These are phyloP conservation scores for Lactifluus piperatus DNA, from an alignment of 768 basidiomycete species.

Conservation along the genomic window DNA sequence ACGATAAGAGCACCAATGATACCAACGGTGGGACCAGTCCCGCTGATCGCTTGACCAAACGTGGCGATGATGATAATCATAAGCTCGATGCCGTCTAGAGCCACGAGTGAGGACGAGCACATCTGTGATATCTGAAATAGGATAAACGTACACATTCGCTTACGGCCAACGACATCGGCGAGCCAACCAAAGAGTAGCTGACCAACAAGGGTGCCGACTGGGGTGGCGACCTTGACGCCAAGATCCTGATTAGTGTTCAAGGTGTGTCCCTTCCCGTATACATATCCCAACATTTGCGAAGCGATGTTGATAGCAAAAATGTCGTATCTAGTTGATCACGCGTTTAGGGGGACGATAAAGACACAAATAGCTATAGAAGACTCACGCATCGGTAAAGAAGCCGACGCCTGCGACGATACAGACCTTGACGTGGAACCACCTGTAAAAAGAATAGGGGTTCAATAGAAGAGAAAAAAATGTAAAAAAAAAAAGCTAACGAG, in stretches of 20 bases:
- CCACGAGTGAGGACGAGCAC: background rate
- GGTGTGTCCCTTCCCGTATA: constrained; percentile 43
- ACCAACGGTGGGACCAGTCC: constrained; percentile 52
- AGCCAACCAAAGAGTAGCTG: constrained; percentile 40
- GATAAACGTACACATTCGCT: constrained; percentile 51
- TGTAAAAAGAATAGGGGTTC: constrained; percentile 9
- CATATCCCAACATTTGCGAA: constrained; percentile 73
- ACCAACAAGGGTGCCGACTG: constrained; percentile 33
- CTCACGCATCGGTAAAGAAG: constrained; percentile 83
- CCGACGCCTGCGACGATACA: constrained; percentile 58
- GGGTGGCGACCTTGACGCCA: constrained; percentile 37
- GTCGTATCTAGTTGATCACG: constrained; percentile 44
- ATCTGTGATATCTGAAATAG: background rate
- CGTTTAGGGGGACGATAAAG: background rate
- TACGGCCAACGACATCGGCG: constrained; percentile 36
- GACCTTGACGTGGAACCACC: constrained; percentile 45
- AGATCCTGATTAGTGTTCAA: constrained; percentile 39
- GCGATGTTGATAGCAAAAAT: constrained; percentile 89
- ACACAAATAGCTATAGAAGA: background rate
- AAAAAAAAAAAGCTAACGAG: constrained; percentile 40
- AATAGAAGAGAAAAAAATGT: background rate
- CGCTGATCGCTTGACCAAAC: constrained; percentile 73
- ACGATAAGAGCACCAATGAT: constrained; percentile 72
- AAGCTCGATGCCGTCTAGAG: constrained; percentile 57
- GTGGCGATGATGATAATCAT: constrained; percentile 77